A percentile compares a stretch with the other conserved stretches of the same genome.
Evolutionary conservation across 1,284 basidiomycete genomes (phyloP).

Genomic region (Golubevia pallescens): DNA sequence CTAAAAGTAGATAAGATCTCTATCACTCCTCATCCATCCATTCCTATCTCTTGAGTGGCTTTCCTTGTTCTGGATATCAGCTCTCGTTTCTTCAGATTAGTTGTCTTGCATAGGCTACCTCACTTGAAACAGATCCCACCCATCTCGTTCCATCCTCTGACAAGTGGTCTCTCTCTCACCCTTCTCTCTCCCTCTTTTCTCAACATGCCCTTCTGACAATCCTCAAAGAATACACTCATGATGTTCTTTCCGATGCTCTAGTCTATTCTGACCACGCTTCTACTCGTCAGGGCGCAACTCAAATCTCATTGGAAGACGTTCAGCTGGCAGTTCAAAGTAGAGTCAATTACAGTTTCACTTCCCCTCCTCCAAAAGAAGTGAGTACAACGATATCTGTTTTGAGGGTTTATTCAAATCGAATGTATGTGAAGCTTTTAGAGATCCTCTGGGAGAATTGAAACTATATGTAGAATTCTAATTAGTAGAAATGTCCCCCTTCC

Average conservation of each 20-base stretch:
- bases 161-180: not conserved
- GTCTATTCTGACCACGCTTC: constrained; percentile 58
- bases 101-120: too few relatives aligned
- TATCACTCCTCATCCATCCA: too few relatives aligned
- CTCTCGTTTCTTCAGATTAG: too few relatives aligned
- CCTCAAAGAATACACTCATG: constrained; percentile 42
- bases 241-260: constrained; percentile 56
- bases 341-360: constrained; percentile 52
- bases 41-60: too few relatives aligned
- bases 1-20: not conserved
- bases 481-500: too few relatives aligned
- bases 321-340: constrained; percentile 53
- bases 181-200: constrained; percentile 4
- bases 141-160: not conserved
- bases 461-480: too few relatives aligned
- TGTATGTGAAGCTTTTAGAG: too few relatives aligned
- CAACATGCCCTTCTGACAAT: constrained; percentile 1
- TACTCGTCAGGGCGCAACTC: constrained; percentile 29
- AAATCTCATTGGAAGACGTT: constrained; percentile 48
- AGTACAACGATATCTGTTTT: constrained; percentile 11
- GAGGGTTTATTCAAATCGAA: not conserved
- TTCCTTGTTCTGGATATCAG: too few relatives aligned
- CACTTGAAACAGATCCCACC: too few relatives aligned
- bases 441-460: too few relatives aligned
- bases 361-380: constrained; percentile 57